Evolutionary conservation across 1,284 basidiomycete genomes (phyloP), one percentile per base, ranked within the genome.

Genomic region (Rhodotorula mucilaginosa): DNA sequence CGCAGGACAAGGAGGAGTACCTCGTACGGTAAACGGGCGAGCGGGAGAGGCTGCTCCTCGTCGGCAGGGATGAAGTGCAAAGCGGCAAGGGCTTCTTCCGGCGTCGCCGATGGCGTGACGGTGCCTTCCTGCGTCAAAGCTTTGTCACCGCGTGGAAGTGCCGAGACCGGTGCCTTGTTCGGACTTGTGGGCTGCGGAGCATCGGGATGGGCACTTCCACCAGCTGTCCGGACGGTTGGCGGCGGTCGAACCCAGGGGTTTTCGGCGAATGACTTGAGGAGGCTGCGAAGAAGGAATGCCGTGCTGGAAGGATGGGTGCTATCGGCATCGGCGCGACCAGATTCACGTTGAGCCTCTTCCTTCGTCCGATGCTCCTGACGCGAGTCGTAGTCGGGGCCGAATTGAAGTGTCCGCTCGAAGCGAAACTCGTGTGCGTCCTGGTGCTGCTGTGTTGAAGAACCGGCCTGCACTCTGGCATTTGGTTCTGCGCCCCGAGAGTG

Each of bases 381-480:
- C 5, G 68, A 61, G 21, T 72, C 58, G 51, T 79, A 79, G 58
- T 79, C 78, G 21, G 77, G 73, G 1, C 60, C 71, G 13, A 78
- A 63, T 59, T 78, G 77, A 0, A 79, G 29, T 4, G 77, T 78
- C 7, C 78, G 75, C 60, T 74, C 67, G 59, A 78, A 79, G 13
- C 67, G 54, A 54, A 76, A 79, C 1, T 74, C 74, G 21, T 65
- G 63, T 8, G 61, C 39, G 59, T 74, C 56, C 8, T 56, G 49
- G 12, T 15, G 34, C 29, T 10, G 29, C 44, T n/a, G 56, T 47
- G 31, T 54, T 23, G 61, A 21, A 18, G 62, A 47, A 12, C 44
- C 21, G 23, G 49, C n/a, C 49, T n/a, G 54, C 39, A 10, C 39
- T 44, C 39, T 44, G 39, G 39, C 39, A 6, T 16, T 8, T 29